Conservation (phyloP, 176 grass and related monocot species). For the Zizania latifolia region DNA sequence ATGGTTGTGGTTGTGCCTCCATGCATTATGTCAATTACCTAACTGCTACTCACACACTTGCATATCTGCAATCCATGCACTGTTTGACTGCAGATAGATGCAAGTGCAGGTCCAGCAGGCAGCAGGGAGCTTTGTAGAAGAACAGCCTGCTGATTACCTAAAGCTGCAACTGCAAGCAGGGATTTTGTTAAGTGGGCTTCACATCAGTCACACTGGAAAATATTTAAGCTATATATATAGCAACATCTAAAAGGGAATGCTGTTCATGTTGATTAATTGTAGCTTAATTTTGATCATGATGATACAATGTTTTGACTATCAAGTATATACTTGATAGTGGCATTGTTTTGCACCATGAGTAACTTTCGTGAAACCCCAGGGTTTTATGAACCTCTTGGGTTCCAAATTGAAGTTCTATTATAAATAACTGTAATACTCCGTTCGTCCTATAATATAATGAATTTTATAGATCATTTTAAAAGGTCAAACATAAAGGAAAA, state of each 20-base stretch:
- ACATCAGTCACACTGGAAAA: conserved; percentile 3
- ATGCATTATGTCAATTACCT: too few relatives aligned
- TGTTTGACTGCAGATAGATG: not conserved
- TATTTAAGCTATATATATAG: not conserved
- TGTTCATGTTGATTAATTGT: not conserved
- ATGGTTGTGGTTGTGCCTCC: too few relatives aligned
- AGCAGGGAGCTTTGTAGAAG: conserved; percentile 15
- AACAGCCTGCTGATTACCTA: conserved; percentile 21
- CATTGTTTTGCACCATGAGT: too few relatives aligned
- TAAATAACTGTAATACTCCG: too few relatives aligned
- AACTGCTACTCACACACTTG: not conserved
- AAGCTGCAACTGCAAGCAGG: conserved; percentile 35
- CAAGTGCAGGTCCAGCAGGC: conserved; percentile 1
- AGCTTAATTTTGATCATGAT: not conserved
- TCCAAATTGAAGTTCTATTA: too few relatives aligned
- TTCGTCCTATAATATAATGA: too few relatives aligned
- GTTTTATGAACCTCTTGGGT: too few relatives aligned
- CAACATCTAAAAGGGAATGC: not conserved
- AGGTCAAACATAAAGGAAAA: too few relatives aligned
- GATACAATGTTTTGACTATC: too few relatives aligned
- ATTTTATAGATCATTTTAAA: too few relatives aligned
- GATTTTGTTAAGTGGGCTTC: conserved; percentile 23
- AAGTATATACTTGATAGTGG: too few relatives aligned
- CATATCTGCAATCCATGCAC: not conserved
- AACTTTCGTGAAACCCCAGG: too few relatives aligned